A percentile compares a stretch with the other conserved stretches of the same genome.
Conservation (phyloP, 768 basidiomycete species). For the Amanita rubescens region DNA sequence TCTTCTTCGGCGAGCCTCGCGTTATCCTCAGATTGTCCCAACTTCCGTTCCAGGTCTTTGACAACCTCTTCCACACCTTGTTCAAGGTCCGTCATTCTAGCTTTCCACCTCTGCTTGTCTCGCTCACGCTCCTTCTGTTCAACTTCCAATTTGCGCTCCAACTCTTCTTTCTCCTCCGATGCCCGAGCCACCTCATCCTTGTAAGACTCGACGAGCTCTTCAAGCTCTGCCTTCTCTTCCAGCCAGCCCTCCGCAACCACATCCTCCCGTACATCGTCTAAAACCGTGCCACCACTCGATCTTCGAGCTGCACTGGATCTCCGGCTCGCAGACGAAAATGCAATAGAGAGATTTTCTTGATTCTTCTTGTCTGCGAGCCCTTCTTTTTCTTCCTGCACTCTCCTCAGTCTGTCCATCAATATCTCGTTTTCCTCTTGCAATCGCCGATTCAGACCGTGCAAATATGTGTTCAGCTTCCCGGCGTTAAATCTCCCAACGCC, state of each 20-base stretch:
- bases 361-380: conserved; percentile 2
- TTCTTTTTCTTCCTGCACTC: conserved; percentile 44
- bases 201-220: conserved; percentile 43
- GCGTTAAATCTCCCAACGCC: conserved; percentile 80
- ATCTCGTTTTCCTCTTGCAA: conserved; percentile 81
- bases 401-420: conserved; percentile 47
- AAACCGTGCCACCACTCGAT: conserved; percentile 41
- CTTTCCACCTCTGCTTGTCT: conserved; percentile 67
- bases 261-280: conserved; percentile 62
- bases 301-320: conserved; percentile 33
- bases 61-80: conserved; percentile 62
- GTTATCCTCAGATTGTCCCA: conserved; percentile 43
- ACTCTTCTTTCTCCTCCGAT: conserved; percentile 36
- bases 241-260: conserved; percentile 57
- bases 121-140: conserved; percentile 52
- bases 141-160: conserved; percentile 38
- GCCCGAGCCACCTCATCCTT: conserved; percentile 42
- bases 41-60: conserved; percentile 51
- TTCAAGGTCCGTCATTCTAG: conserved; percentile 66
- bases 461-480: conserved; percentile 75
- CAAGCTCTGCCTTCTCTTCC: conserved; percentile 59
- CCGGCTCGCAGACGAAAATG: conserved; percentile 22
- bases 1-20: conserved; percentile 34
- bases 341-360: conserved; percentile 10
- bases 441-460: conserved; percentile 78